Percentiles rank a stretch among this genome's conserved stretches.
These are phyloP conservation scores for Dendrobium chrysotoxum DNA, from an alignment of 106 monocot species.

Conservation along the genomic window DNA sequence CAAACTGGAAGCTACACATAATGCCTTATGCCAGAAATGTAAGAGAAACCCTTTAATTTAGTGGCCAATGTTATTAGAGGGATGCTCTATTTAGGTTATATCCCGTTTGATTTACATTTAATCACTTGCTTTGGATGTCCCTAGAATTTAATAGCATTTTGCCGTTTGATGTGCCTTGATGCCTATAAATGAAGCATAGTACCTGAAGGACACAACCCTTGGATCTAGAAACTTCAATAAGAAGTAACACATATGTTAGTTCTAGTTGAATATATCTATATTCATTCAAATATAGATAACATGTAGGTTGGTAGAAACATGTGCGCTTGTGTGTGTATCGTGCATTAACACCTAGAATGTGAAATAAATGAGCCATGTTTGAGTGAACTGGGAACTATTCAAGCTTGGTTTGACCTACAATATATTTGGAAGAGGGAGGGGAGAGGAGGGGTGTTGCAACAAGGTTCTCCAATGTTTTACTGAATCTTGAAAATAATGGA, in stretches of 20 bases:
- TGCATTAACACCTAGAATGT: background rate
- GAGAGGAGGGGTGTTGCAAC: background rate
- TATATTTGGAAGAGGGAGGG: background rate
- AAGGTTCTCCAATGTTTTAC: background rate
- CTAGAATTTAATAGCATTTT: no score
- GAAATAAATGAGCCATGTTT: background rate
- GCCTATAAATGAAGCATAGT: background rate
- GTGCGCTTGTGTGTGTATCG: background rate
- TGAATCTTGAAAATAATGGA: background rate
- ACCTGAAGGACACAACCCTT: background rate
- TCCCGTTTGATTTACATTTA: background rate
- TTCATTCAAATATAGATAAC: background rate
- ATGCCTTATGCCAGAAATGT: background rate
- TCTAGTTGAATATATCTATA: background rate
- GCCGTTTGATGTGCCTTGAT: background rate
- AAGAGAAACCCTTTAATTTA: background rate
- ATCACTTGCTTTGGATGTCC: background rate
- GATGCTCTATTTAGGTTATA: background rate
- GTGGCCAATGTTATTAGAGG: background rate
- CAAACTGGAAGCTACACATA: background rate
- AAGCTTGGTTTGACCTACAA: background rate
- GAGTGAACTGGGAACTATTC: background rate
- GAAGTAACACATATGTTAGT: background rate
- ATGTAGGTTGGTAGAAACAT: background rate
- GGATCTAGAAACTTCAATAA: background rate